phyloP scores from a whole-genome alignment of 306 rosid species.

The Bauhinia variegata region DNA sequence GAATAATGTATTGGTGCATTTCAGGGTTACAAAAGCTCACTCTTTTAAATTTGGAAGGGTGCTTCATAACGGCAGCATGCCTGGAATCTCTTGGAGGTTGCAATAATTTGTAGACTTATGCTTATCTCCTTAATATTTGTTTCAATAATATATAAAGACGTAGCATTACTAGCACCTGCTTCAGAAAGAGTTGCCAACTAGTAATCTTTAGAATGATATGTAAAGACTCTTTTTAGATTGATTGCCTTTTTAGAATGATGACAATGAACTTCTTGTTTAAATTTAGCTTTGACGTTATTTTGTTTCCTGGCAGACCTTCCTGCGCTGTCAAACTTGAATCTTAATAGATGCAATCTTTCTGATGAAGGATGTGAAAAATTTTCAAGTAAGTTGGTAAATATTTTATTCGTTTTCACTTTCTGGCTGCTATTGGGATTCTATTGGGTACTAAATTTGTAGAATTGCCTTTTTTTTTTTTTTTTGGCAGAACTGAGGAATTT shows the following conservation, averaged over 20 bases:
- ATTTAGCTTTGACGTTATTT: conserved; percentile 37
- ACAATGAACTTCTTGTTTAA: conserved; percentile 21
- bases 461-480: background rate
- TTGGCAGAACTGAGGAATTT: conserved; percentile 71
- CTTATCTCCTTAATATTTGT: conserved; percentile 15
- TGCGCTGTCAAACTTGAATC: conserved; percentile 71
- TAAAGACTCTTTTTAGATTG: background rate
- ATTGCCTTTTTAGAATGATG: conserved; percentile 8
- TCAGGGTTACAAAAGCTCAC: conserved; percentile 77
- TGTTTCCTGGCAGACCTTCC: conserved; percentile 65
- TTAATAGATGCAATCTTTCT: conserved; percentile 71
- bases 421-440: background rate
- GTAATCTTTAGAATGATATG: no score
- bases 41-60: conserved; percentile 89
- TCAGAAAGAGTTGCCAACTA: no score
- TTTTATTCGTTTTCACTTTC: background rate
- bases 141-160: conserved; percentile 10
- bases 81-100: conserved; percentile 85
- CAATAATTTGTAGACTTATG: conserved; percentile 32
- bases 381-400: conserved; percentile 67
- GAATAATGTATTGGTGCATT: conserved; percentile 34
- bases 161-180: no score
- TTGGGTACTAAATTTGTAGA: conserved; percentile 8
- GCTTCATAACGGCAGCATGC: conserved; percentile 85
- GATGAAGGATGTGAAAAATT: conserved; percentile 68